These are phyloP conservation scores for Pilobolus umbonatus DNA, from an alignment of 192 early-diverging fungal genomes.

Conservation along the genomic window DNA sequence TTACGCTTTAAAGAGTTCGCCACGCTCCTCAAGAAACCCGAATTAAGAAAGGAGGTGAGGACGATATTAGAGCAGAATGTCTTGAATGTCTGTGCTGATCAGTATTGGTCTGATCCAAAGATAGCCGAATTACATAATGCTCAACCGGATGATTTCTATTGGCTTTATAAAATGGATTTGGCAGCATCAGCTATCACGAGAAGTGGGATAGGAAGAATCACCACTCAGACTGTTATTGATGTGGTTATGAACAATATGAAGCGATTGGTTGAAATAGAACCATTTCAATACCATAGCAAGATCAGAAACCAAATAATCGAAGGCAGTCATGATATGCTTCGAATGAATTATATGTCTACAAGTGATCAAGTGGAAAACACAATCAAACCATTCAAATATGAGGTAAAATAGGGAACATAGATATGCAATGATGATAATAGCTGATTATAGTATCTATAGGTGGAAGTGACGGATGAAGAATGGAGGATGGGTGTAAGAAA, in stretches of 20 bases:
- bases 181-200: slow-evolving; percentile 86
- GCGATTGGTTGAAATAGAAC: slow-evolving; percentile 68
- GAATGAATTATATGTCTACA: slow-evolving; percentile 79
- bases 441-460: slow-evolving; percentile 25
- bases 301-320: slow-evolving; percentile 71
- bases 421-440: neutral
- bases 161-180: slow-evolving; percentile 79
- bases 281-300: slow-evolving; percentile 80
- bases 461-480: slow-evolving; percentile 88
- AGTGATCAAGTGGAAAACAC: slow-evolving; percentile 98
- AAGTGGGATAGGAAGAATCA: slow-evolving; percentile 84
- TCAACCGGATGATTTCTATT: slow-evolving; percentile 61
- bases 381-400: slow-evolving; percentile 98
- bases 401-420: no score
- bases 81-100: slow-evolving; percentile 83
- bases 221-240: slow-evolving; percentile 91
- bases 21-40: slow-evolving; percentile 83
- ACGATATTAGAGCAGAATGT: slow-evolving; percentile 86
- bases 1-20: slow-evolving; percentile 93
- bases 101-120: slow-evolving; percentile 85
- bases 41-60: slow-evolving; percentile 85
- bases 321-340: slow-evolving; percentile 81
- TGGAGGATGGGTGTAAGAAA: slow-evolving; percentile 90
- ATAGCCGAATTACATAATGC: slow-evolving; percentile 61
- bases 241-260: slow-evolving; percentile 80